Percentiles rank a stretch among this genome's conserved stretches.
phyloP scores from a whole-genome alignment of 257 asterid genomes.

The Nicotiana sylvestris region DNA sequence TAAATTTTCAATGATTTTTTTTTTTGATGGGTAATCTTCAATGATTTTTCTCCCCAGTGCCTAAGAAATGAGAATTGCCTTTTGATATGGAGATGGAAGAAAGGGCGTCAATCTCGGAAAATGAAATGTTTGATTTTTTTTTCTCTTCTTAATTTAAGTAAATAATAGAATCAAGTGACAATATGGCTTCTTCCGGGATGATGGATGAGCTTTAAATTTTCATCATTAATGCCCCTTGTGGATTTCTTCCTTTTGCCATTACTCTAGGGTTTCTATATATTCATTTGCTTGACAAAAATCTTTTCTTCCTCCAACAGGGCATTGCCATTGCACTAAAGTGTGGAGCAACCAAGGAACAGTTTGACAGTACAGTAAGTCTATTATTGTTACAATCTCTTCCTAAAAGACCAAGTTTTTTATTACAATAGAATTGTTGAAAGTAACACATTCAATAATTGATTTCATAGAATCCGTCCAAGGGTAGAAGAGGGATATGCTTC shows the following conservation, averaged over 20 bases:
- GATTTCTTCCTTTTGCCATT: not conserved
- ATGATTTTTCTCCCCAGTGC: not conserved
- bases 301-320: constrained; percentile 44
- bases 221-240: not conserved
- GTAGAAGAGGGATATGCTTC: not conserved
- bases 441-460: not conserved
- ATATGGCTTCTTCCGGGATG: not conserved
- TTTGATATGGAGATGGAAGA: not conserved
- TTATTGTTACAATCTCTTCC: not conserved
- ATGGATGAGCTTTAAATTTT: not conserved
- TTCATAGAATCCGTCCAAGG: not conserved
- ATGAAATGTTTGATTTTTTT: too few species aligned
- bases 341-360: constrained; percentile 97
- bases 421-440: not conserved
- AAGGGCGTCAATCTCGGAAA: not conserved
- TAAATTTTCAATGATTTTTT: not conserved
- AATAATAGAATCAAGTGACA: not conserved
- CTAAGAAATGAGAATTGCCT: not conserved
- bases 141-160: not conserved
- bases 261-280: not conserved
- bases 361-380: constrained; percentile 81
- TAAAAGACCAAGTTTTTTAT: not conserved
- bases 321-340: constrained; percentile 88
- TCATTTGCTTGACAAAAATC: not conserved
- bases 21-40: not conserved